A percentile compares a stretch with the other conserved stretches of the same genome.
Conservation (phyloP, 495 filamentous ascomycete genomes). For the Aspergillus homomorphus region DNA sequence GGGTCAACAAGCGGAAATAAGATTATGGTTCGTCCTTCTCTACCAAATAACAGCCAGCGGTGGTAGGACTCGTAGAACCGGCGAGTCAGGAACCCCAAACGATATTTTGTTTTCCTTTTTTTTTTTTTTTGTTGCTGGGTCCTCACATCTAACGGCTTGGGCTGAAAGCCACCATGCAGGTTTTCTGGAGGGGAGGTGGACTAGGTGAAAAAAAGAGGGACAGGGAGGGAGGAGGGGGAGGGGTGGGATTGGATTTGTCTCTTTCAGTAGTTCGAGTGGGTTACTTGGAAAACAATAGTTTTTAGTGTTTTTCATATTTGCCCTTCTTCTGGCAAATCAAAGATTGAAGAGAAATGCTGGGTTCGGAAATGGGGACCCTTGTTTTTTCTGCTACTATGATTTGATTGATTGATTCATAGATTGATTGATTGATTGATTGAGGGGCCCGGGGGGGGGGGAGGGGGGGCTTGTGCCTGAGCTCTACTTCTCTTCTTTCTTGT, state of each 20-base stretch:
- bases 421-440: constrained; percentile 17
- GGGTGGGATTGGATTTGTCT: not conserved
- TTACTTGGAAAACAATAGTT: not conserved
- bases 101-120: not conserved
- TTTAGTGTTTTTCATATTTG: not conserved
- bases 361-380: not conserved
- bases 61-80: too few relatives aligned
- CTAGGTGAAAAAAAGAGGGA: too few relatives aligned
- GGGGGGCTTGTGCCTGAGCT: not conserved
- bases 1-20: too few relatives aligned
- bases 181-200: too few relatives aligned
- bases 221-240: not conserved
- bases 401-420: constrained; percentile 19
- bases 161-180: not conserved
- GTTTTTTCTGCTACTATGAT: not conserved
- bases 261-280: not conserved
- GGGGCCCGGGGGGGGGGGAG: constrained; percentile 4
- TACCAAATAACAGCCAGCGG: too few relatives aligned
- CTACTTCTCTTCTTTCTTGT: constrained; percentile 1
- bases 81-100: not conserved
- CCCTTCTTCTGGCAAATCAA: not conserved
- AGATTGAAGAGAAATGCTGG: not conserved
- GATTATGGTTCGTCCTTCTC: too few relatives aligned
- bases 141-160: not conserved
- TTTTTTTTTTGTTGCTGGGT: not conserved